Evolutionary conservation across 192 early-diverging fungal species (phyloP).

Genomic region (Umbelopsis vinacea): DNA sequence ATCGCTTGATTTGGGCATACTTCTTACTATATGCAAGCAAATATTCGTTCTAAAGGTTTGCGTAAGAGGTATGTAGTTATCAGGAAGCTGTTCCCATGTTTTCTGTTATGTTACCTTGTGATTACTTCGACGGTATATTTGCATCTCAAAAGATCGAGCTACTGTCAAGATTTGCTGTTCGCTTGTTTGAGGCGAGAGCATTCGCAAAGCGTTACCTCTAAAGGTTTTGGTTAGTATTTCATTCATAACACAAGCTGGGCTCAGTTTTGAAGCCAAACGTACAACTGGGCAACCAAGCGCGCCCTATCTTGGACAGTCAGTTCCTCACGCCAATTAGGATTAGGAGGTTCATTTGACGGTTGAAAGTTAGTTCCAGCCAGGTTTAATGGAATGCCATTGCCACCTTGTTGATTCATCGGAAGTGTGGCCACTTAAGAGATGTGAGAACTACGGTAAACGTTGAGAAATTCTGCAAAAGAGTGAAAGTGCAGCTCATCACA

Average conservation of each 20-base stretch:
- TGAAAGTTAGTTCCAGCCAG: conserved; percentile 10
- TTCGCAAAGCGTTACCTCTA: conserved; percentile 32
- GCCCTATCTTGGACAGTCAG: conserved; percentile 38
- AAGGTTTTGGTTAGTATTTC: no score
- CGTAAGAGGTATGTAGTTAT: background rate
- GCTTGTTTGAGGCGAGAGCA: conserved; percentile 31
- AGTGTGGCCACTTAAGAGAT: background rate
- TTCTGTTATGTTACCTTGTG: conserved; percentile 29
- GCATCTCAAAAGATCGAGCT: conserved; percentile 38
- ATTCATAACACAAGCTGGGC: background rate
- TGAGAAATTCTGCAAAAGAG: background rate
- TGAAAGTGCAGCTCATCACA: background rate
- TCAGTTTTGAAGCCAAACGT: background rate
- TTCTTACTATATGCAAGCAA: conserved; percentile 33
- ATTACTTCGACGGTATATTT: conserved; percentile 31
- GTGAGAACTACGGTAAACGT: background rate
- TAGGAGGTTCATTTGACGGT: conserved; percentile 28
- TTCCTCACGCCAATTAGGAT: conserved; percentile 43
- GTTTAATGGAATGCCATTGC: conserved; percentile 6
- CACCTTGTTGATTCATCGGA: conserved; percentile 21
- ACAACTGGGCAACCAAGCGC: conserved; percentile 39
- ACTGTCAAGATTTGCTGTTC: conserved; percentile 35
- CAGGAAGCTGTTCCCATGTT: background rate
- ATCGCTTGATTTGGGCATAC: conserved; percentile 33
- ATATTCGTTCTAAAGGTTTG: conserved; percentile 37